Evolutionary conservation across 257 asterid species (phyloP).

Genomic region (Linaria vulgaris): DNA sequence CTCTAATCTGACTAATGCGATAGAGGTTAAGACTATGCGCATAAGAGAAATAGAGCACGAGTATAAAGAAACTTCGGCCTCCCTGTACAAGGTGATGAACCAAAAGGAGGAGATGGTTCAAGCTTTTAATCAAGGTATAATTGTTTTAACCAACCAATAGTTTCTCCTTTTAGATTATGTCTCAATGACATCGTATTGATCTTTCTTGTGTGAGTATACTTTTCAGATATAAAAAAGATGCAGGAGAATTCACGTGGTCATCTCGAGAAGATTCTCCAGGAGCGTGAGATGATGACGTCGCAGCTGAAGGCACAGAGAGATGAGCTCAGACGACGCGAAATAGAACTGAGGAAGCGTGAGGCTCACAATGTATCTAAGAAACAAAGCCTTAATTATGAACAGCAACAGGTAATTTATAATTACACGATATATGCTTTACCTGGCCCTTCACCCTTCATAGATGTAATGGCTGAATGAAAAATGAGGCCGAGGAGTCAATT

Average conservation of each 20-base stretch:
- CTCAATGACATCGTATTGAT: neutral
- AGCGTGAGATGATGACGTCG: constrained; percentile 29
- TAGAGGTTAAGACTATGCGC: constrained; percentile 30
- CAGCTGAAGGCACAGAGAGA: constrained; percentile 34
- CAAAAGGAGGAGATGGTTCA: constrained; percentile 40
- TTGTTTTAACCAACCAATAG: neutral
- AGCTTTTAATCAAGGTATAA: constrained; percentile 43
- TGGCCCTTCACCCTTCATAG: too few species aligned
- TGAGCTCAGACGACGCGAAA: constrained; percentile 35
- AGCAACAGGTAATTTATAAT: constrained; percentile 34
- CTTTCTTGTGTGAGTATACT: constrained; percentile 9
- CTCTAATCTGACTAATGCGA: constrained; percentile 28
- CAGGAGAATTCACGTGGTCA: constrained; percentile 32
- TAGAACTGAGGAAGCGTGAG: constrained; percentile 44
- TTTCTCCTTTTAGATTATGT: neutral
- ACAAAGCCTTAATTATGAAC: constrained; percentile 29
- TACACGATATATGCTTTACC: too few species aligned
- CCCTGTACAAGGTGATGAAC: constrained; percentile 33
- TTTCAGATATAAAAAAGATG: constrained; percentile 37
- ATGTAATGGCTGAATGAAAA: too few species aligned
- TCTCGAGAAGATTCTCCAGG: constrained; percentile 28
- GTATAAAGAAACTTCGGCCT: constrained; percentile 36
- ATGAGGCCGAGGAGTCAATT: too few species aligned
- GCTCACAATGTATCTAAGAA: constrained; percentile 40
- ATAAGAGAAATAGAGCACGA: constrained; percentile 43